These are phyloP conservation scores for Castanea mollissima DNA, from an alignment of 306 rosid genomes.

Conservation along the genomic window DNA sequence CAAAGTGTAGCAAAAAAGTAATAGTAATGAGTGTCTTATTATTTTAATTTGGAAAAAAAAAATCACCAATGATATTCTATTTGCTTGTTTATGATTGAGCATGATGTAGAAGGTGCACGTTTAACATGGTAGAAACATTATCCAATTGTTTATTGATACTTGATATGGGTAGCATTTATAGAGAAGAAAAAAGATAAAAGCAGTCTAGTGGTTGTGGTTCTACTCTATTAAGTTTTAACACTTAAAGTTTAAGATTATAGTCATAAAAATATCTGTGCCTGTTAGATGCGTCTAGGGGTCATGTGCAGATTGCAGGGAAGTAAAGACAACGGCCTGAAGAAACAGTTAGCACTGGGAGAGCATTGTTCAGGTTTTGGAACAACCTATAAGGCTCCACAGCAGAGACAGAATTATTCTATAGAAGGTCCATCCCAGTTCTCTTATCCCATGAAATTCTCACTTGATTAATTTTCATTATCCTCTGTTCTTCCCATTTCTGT, in stretches of 20 bases:
- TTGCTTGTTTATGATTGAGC: not conserved
- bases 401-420: conserved; percentile 18
- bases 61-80: not conserved
- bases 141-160: not conserved
- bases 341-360: conserved; percentile 21
- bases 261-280: conserved; percentile 5
- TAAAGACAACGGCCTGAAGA: conserved; percentile 29
- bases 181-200: conserved; percentile 7
- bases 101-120: not conserved
- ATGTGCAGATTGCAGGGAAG: conserved; percentile 56
- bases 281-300: conserved; percentile 33
- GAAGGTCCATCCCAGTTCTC: conserved; percentile 1
- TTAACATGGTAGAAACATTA: not conserved
- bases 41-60: not conserved
- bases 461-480: conserved; percentile 43
- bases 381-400: conserved; percentile 34
- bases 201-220: conserved; percentile 20
- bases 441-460: conserved; percentile 12
- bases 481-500: conserved; percentile 23
- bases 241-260: conserved; percentile 1
- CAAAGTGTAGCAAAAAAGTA: not conserved
- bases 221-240: conserved; percentile 11
- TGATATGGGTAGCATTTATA: not conserved
- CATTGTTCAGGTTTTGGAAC: conserved; percentile 33
- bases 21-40: conserved; percentile 7